Evolutionary conservation across 352 stramenopile genomes (phyloP).

Genomic region (Phytophthora sp.): DNA sequence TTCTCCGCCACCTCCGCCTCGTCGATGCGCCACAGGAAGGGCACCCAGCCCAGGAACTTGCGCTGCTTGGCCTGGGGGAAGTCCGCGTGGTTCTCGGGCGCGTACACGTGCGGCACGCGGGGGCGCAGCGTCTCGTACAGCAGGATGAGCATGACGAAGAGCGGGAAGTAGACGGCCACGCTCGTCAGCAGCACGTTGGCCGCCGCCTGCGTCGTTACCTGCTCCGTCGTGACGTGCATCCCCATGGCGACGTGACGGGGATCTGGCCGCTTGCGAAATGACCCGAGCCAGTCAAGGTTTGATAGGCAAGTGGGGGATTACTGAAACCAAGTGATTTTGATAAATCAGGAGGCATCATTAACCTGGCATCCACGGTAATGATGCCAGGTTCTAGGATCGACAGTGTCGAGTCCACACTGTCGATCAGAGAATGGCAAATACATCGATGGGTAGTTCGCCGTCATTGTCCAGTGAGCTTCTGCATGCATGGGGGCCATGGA

Average conservation of each 20-base stretch:
- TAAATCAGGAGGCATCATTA: too few species aligned
- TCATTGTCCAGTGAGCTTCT: too few species aligned
- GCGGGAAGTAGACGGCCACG: conserved; percentile 65
- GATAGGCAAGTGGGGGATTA: too few species aligned
- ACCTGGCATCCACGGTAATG: too few species aligned
- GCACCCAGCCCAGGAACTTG: conserved; percentile 64
- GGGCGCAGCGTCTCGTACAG: conserved; percentile 68
- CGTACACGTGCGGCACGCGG: conserved; percentile 50
- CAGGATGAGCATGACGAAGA: conserved; percentile 59
- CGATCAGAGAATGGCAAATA: too few species aligned
- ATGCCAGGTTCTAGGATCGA: too few species aligned
- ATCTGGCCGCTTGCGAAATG: conserved; percentile 14
- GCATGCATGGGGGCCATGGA: too few species aligned
- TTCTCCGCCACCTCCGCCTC: conserved; percentile 64
- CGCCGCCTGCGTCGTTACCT: conserved; percentile 33
- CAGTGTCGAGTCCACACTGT: too few species aligned
- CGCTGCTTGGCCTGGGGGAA: conserved; percentile 36
- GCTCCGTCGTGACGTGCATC: conserved; percentile 31
- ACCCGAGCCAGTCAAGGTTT: conserved; percentile 1
- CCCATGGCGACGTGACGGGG: not conserved
- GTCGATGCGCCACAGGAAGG: conserved; percentile 59
- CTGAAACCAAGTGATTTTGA: too few species aligned
- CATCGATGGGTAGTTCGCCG: too few species aligned
- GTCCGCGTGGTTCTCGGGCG: conserved; percentile 51
- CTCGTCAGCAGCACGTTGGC: conserved; percentile 65